phyloP scores from a whole-genome alignment of 78 protist genomes.

The Chrysochromulina parva region DNA sequence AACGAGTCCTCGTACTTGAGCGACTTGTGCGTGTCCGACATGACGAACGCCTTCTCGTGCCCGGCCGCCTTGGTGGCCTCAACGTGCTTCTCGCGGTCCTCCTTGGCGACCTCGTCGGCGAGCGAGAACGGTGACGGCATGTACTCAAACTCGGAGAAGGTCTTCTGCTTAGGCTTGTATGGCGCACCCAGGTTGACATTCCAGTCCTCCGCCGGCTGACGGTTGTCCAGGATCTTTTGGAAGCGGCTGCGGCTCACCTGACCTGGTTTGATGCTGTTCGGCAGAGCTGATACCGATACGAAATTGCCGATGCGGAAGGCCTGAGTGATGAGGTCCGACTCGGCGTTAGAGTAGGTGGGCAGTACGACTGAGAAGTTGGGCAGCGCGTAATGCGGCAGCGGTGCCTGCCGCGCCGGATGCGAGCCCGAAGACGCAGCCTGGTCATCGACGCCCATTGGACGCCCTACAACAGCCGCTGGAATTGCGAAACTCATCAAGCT shows the following conservation, averaged over 20 bases:
- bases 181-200: background rate
- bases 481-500: too few relatives aligned
- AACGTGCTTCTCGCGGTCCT: background rate
- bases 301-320: background rate
- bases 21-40: background rate
- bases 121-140: background rate
- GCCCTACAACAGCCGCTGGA: too few relatives aligned
- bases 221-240: background rate
- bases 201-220: background rate
- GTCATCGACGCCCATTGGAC: too few relatives aligned
- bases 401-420: background rate
- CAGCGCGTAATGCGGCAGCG: conserved; percentile 26
- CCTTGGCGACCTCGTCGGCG: background rate
- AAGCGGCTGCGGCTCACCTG: background rate
- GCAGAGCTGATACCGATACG: background rate
- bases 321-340: background rate
- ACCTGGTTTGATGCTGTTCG: background rate
- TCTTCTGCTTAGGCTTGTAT: background rate
- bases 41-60: background rate
- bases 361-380: conserved; percentile 10
- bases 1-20: background rate
- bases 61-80: background rate
- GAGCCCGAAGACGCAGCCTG: too few relatives aligned
- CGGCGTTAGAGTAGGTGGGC: background rate
- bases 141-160: conserved; percentile 4